Evolutionary conservation across 768 basidiomycete species (phyloP).

Genomic region (Mycena pura): DNA sequence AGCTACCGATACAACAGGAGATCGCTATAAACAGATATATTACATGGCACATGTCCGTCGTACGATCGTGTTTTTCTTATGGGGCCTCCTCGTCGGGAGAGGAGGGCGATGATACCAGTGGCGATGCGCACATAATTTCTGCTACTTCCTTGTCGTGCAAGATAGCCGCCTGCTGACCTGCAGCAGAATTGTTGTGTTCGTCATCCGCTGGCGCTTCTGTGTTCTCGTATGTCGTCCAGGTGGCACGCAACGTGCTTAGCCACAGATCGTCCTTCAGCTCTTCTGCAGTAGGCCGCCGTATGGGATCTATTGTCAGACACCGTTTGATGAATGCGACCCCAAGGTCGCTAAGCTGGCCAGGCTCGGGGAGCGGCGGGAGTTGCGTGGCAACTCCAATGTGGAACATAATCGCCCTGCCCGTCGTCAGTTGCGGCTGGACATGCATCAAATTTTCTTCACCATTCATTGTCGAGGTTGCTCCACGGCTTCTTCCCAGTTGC

Average conservation of each 20-base stretch:
- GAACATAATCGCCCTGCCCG: slow-evolving; percentile 97
- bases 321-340: slow-evolving; percentile 95
- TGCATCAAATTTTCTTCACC: slow-evolving; percentile 56
- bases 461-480: slow-evolving; percentile 99
- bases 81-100: slow-evolving; percentile 20
- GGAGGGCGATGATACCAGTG: slow-evolving; percentile 48
- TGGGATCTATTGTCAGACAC: slow-evolving; percentile 88
- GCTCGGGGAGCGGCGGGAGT: slow-evolving; percentile 93
- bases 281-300: slow-evolving; percentile 79
- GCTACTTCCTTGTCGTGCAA: slow-evolving; percentile 69
- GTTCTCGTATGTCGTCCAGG: slow-evolving; percentile 71
- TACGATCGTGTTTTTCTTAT: background rate
- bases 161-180: slow-evolving; percentile 62
- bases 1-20: slow-evolving; percentile 27
- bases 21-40: background rate
- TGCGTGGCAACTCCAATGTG: slow-evolving; percentile 97
- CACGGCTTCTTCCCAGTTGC: slow-evolving; percentile 97
- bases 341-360: slow-evolving; percentile 83
- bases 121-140: slow-evolving; percentile 57
- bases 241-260: slow-evolving; percentile 85
- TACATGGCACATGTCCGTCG: slow-evolving; percentile 3
- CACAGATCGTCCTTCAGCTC: slow-evolving; percentile 90
- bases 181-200: slow-evolving; percentile 45
- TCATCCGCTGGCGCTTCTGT: slow-evolving; percentile 60
- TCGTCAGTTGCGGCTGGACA: background rate